Conservation (phyloP, 352 stramenopile species). For the Globisporangium paddicum region DNA sequence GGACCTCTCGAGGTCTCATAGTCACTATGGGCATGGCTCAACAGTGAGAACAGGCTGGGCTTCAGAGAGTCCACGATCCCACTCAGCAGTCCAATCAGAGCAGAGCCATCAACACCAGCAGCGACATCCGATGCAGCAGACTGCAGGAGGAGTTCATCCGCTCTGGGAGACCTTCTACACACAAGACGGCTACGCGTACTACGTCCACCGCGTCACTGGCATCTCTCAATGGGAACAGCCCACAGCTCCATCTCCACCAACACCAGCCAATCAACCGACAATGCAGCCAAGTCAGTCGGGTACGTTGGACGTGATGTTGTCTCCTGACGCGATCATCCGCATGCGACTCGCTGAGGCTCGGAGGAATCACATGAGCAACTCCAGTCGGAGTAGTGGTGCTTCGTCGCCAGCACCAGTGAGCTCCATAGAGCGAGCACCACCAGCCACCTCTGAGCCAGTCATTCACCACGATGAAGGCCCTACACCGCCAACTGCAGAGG, state of each 20-base stretch:
- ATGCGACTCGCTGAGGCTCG: constrained; percentile 37
- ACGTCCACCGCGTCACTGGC: constrained; percentile 62
- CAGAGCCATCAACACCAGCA: not conserved
- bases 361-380: constrained; percentile 15
- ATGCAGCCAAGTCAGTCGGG: not conserved
- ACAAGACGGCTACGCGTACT: constrained; percentile 73
- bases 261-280: not conserved
- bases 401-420: not conserved
- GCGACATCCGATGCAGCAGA: not conserved
- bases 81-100: not conserved
- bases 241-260: not conserved
- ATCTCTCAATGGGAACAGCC: constrained; percentile 80
- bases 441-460: not conserved
- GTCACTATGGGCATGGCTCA: not conserved
- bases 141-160: not conserved
- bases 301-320: constrained; percentile 6
- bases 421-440: not conserved
- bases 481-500: not conserved
- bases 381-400: not conserved
- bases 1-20: not conserved
- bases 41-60: not conserved
- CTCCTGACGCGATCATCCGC: constrained; percentile 40
- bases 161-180: constrained; percentile 72
- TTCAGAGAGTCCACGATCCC: not conserved
- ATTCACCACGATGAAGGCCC: not conserved